These are phyloP conservation scores for Allium sativum DNA, from an alignment of 106 monocot genomes.

Conservation along the genomic window DNA sequence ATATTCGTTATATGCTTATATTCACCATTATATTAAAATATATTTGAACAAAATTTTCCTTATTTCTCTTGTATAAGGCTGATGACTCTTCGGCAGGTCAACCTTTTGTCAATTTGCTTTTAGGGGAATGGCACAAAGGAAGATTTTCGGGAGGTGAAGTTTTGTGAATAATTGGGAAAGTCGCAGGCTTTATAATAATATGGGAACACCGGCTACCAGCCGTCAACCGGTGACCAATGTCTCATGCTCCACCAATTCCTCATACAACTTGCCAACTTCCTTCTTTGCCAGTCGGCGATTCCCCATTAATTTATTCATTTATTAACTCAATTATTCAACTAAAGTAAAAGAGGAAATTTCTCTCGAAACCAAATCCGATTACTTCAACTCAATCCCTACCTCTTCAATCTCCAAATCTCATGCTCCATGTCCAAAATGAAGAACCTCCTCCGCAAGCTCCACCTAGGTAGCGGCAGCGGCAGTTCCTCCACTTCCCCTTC, in stretches of 20 bases:
- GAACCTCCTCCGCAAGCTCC: slow-evolving; percentile 58
- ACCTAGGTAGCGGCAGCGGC: slow-evolving; percentile 28
- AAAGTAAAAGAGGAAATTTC: background rate
- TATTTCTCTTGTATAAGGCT: too few species aligned
- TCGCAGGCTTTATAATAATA: background rate
- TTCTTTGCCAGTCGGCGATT: slow-evolving; percentile 3
- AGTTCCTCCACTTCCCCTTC: background rate
- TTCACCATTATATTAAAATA: too few species aligned
- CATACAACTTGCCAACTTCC: background rate
- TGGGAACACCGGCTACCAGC: background rate
- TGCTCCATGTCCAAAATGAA: slow-evolving; percentile 56
- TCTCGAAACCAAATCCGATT: too few species aligned
- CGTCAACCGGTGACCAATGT: slow-evolving; percentile 2
- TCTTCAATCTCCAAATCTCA: slow-evolving; percentile 23
- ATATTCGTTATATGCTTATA: too few species aligned
- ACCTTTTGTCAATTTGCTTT: too few species aligned
- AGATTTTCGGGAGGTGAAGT: too few species aligned
- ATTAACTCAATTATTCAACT: background rate
- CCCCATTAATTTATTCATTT: slow-evolving; percentile 5
- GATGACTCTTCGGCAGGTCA: too few species aligned
- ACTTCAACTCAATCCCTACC: too few species aligned
- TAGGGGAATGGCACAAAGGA: too few species aligned
- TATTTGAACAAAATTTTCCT: too few species aligned
- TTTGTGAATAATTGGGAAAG: too few species aligned
- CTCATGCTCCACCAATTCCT: background rate